Evolutionary conservation across 2,329 filamentous ascomycete genomes (phyloP).

Genomic region (Fusarium sp.): DNA sequence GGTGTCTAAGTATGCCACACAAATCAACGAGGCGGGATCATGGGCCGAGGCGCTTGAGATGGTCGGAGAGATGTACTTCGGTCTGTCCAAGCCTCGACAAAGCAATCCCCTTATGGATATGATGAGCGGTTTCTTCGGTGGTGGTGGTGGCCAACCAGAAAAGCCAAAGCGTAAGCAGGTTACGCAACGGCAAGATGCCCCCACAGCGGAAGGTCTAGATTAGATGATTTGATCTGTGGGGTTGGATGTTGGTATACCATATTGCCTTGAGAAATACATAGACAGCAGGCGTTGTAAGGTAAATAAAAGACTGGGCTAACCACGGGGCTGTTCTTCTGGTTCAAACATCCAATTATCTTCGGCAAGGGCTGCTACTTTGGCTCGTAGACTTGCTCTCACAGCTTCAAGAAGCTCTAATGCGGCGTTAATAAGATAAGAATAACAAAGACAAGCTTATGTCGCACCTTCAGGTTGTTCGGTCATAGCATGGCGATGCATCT

Average conservation of each 20-base stretch:
- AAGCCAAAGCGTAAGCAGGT: conserved; percentile 56
- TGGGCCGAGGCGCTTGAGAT: conserved; percentile 88
- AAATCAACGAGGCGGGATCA: conserved; percentile 79
- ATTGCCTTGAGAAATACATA: conserved; percentile 40
- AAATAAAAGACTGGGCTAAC: conserved; percentile 43
- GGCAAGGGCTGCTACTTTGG: conserved; percentile 78
- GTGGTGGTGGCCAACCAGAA: conserved; percentile 58
- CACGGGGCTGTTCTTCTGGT: conserved; percentile 66
- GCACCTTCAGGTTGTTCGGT: conserved; percentile 75
- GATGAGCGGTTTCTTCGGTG: conserved; percentile 96
- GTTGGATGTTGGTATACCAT: conserved; percentile 40
- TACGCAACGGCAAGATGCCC: conserved; percentile 60
- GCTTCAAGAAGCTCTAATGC: conserved; percentile 74
- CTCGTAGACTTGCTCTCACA: conserved; percentile 75
- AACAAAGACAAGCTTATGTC: conserved; percentile 31
- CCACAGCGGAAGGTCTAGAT: conserved; percentile 70
- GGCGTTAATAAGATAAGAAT: conserved; percentile 18
- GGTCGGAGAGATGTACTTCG: conserved; percentile 97
- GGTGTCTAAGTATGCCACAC: conserved; percentile 80
- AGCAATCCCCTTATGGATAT: conserved; percentile 96
- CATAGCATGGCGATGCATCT: conserved; percentile 64
- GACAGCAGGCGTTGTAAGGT: conserved; percentile 45
- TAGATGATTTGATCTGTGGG: conserved; percentile 48
- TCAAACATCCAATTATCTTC: conserved; percentile 96
- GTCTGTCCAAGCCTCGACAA: conserved; percentile 87